Evolutionary conservation across 2,329 filamentous ascomycete species (phyloP), one percentile per base, ranked within the genome.

Genomic region (Alternaria longipes): DNA sequence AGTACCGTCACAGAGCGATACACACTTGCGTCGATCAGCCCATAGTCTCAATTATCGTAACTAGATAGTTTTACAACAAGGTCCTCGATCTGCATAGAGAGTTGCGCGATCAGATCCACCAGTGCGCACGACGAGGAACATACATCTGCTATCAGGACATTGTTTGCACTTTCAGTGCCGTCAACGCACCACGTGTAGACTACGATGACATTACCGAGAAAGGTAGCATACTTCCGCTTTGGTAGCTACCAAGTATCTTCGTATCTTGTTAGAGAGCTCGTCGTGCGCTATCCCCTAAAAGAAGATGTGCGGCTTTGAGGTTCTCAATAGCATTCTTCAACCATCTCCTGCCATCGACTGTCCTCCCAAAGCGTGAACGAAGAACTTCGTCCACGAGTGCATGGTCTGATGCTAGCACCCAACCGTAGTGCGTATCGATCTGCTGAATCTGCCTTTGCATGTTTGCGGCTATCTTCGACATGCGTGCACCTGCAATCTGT

Each of bases 331-430:
- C 16, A 9, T 38, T 38, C 12, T 34, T 50, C 6, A 62, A 40
- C 50, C 52, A 64, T 14, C 16, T 42, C 5, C 45, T 32, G 12
- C 41, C 34, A 16, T 44, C 28, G 9, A 24, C 3, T 5, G 24
- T 26, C 5, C 7, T 32, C 38, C 32, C 28, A 34, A 44, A 44
- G 12, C 22, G n/a, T 12, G 5, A n/a, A 6, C 32, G 3, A 16
- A 58, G 38, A 18, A 54, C 60, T 18, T 36, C 36, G 7, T 46
- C 38, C 20, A 55, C 41, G 1, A 42, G 44, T 32, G 24, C 30
- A 40, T 20, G 54, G 16, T 65, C 62, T 6, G 53, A 49, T 7
- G 60, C 60, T 11, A 58, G n/a, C 4, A 55, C 54, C 62, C 62
- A 63, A 1, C 62, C 60, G 7, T 63, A 65, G 32, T 65, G 54